A percentile compares a stretch with the other conserved stretches of the same genome.
These are phyloP conservation scores for Penicillium pancosmium DNA, from an alignment of 495 filamentous ascomycete genomes.

Conservation along the genomic window DNA sequence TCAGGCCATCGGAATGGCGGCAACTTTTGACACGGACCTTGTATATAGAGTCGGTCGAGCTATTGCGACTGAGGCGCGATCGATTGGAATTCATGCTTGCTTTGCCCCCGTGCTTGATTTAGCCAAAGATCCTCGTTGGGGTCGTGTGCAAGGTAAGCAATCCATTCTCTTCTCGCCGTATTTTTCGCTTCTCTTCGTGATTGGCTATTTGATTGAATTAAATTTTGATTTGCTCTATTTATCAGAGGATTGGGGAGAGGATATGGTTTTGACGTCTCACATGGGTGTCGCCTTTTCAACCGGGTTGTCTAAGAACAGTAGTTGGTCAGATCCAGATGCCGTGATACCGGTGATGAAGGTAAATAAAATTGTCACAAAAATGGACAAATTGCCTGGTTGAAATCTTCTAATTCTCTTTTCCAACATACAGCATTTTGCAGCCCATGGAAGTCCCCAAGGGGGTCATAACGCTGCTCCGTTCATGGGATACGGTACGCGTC, in stretches of 20 bases:
- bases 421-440: slow-evolving; percentile 12
- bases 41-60: slow-evolving; percentile 10
- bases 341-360: slow-evolving; percentile 18
- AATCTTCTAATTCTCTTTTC: background rate
- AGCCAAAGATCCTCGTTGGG: slow-evolving; percentile 16
- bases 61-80: slow-evolving; percentile 13
- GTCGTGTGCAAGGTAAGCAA: slow-evolving; percentile 11
- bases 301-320: slow-evolving; percentile 15
- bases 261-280: slow-evolving; percentile 10
- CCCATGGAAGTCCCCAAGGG: slow-evolving; percentile 13
- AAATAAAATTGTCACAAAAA: too few species aligned
- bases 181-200: background rate
- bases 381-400: too few species aligned
- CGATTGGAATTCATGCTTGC: slow-evolving; percentile 14
- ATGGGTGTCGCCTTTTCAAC: slow-evolving; percentile 15
- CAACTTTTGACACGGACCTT: slow-evolving; percentile 12
- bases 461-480: slow-evolving; percentile 16
- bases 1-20: slow-evolving; percentile 12
- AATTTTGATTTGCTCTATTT: too few species aligned
- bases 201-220: background rate
- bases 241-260: slow-evolving; percentile 17
- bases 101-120: slow-evolving; percentile 17
- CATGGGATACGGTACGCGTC: slow-evolving; percentile 14
- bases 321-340: slow-evolving; percentile 12
- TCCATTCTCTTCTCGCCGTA: background rate